Base-by-base conservation (phyloP, 768 basidiomycete genomes). In the Imleria badia region DNA sequence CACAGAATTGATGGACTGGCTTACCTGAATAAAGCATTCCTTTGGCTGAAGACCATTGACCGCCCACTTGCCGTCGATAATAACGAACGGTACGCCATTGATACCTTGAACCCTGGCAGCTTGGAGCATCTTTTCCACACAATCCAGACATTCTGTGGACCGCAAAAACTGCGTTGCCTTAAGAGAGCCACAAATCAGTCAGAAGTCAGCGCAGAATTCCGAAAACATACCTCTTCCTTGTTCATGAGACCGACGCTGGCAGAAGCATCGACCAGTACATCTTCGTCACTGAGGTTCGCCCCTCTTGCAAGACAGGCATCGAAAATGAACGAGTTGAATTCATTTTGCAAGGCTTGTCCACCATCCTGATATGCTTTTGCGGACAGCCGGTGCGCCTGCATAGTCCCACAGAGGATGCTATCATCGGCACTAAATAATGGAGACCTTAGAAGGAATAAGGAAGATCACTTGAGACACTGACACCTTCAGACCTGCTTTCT, bases 31-130 rank as follows among this genome's bases (percentile, higher is more conserved):
- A 57, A 74, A 79, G 26, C 67, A 72, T 22, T 77, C 78, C 30
- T 67, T 60, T 3, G 71, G 64, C 49, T 80, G 79, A 29, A 75
- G 72, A 39, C 78, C 78, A 15, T 71, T 74, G 48, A 79, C 62
- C 4, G 75, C 79, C 71, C 74, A 79, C 51, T 74, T 75, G 30
- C 71, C 67, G 35, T 79, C 70, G 49, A 80, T 72, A 26, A 81
- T 76, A 48, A 78, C 72, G 61, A 79, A 81, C 15, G 81, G 81
- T 0, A 81, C 79, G 30, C 81, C 80, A 12, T 64, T 72, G 52
- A 82, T 75, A 26, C 78, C 77, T 3, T 71, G 65, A n/a, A 63
- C 56, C 51, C 69, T 72, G 13, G 78, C 77, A 22, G 72, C 69
- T 17, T 60, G 60, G 10, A 77, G 70, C 54, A 73, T 75, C 33